Conservation (phyloP, 257 asterid genomes). For the Fraxinus pennsylvanica region DNA sequence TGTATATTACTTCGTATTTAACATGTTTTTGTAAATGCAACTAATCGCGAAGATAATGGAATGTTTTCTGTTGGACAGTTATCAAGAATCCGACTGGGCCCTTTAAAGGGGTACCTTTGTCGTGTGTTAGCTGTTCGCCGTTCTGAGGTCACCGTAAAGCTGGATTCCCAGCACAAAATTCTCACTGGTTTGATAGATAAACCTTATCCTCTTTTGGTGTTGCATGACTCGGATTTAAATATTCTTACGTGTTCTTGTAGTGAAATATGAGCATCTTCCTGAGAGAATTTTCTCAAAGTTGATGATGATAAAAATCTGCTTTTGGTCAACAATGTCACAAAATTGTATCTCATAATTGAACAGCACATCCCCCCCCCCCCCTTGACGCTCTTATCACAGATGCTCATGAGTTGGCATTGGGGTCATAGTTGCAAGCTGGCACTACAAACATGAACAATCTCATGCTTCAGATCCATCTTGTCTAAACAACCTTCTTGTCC, state of each 20-base stretch:
- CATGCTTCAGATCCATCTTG: too few relatives aligned
- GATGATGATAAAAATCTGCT: too few relatives aligned
- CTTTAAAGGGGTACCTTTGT: constrained; percentile 87
- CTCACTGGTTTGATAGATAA: constrained; percentile 62
- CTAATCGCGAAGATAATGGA: constrained; percentile 62
- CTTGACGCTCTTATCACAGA: too few relatives aligned
- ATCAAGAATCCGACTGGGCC: constrained; percentile 85
- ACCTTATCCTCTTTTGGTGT: constrained; percentile 15
- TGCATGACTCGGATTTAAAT: constrained; percentile 20
- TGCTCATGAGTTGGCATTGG: too few relatives aligned
- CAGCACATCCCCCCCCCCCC: too few relatives aligned
- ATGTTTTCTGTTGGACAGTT: constrained; percentile 85
- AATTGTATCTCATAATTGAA: too few relatives aligned
- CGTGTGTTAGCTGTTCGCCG: constrained; percentile 92
- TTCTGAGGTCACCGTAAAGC: constrained; percentile 88
- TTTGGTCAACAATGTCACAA: too few relatives aligned
- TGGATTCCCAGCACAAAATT: constrained; percentile 92
- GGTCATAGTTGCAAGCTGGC: too few relatives aligned
- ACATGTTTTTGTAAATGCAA: constrained; percentile 43
- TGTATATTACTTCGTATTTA: neutral
- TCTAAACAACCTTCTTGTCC: too few relatives aligned
- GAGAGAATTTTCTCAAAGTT: too few relatives aligned
- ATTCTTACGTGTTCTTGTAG: constrained; percentile 40
- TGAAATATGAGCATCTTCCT: constrained; percentile 78
- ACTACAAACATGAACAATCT: too few relatives aligned